Evolutionary conservation across 2,329 filamentous ascomycete genomes (phyloP), one percentile per base, ranked within the genome.

Genomic region (Dothiorella sarmentorum): DNA sequence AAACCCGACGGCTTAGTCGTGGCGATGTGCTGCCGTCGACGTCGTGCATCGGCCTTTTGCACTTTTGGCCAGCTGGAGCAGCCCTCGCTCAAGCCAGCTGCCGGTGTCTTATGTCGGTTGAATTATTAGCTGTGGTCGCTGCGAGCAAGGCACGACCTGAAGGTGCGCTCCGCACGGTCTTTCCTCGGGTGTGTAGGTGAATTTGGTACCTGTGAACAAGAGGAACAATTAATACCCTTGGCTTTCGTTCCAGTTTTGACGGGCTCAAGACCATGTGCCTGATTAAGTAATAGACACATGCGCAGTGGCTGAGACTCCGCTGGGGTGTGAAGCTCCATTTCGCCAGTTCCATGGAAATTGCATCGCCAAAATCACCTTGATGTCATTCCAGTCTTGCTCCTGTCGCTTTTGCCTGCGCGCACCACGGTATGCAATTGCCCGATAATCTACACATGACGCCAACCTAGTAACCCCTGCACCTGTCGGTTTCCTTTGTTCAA

Each of bases 401-500:
- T n/a, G n/a, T n/a, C 40, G 53, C 53, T 45, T 56, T 27, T 5
- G 18, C 18, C 20, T 43, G 37, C 38, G 37, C 52, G 29, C 45
- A 43, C 24, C n/a, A n/a, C n/a, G n/a, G n/a, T 20, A 38, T 37
- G 53, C 42, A 22, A 33, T 44, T 56, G 37, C 40, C 53, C 42
- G 29, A 37, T 45, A 20, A 13, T 44, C 7, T 45, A 56, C 53
- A 33, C 38, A 37, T 45, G 42, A 22, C 40, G 62, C 64, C 60
- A 64, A 60, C 62, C 66, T 61, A 64, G 52, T 33, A 47, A 56
- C 56, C 52, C 45, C 59, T 64, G 64, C 62, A 65, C 63, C 27
- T 17, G 53, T n/a, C 22, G 4, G 22, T 35, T 24, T 11, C 3
- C 20, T 24, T 65, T 68, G 69, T 76, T 71, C 80, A 80, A 71